These are phyloP conservation scores for Zychaea mexicana DNA, from an alignment of 371 early-diverging fungal species.

Conservation along the genomic window DNA sequence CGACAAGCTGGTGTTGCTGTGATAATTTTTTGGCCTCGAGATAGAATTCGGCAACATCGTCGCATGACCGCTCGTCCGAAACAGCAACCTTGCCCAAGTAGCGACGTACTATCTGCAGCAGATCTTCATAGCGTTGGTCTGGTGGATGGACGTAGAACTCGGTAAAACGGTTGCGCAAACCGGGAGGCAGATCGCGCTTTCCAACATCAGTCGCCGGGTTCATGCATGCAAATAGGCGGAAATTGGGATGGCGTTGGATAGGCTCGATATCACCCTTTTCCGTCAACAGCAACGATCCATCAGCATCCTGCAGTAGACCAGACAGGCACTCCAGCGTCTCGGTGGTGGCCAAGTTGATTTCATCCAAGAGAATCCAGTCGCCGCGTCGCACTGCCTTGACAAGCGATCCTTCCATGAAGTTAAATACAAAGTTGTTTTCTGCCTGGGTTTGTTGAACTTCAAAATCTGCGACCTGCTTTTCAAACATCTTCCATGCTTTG, in stretches of 20 bases:
- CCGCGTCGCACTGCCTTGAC: conserved; percentile 92
- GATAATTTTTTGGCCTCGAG: conserved; percentile 75
- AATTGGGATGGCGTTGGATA: conserved; percentile 90
- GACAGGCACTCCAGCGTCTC: conserved; percentile 94
- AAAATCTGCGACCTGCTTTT: conserved; percentile 60
- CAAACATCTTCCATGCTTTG: conserved; percentile 66
- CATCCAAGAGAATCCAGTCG: conserved; percentile 98
- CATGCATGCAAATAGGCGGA: conserved; percentile 99
- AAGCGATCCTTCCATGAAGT: conserved; percentile 93
- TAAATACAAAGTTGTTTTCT: conserved; percentile 85
- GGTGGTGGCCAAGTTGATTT: conserved; percentile 96
- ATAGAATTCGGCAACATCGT: conserved; percentile 89
- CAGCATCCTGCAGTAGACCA: conserved; percentile 84
- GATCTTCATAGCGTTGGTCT: conserved; percentile 82
- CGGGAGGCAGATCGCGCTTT: conserved; percentile 95
- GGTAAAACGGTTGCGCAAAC: conserved; percentile 90
- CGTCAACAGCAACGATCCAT: conserved; percentile 81
- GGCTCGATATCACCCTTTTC: conserved; percentile 93
- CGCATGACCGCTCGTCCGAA: conserved; percentile 65
- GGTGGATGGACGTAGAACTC: conserved; percentile 95
- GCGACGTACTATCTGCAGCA: conserved; percentile 78
- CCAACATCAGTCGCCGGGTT: conserved; percentile 99
- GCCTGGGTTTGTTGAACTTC: conserved; percentile 75
- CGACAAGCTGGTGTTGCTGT: conserved; percentile 74
- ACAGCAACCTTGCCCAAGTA: conserved; percentile 69